These are phyloP conservation scores for Adansonia grandidieri DNA, from an alignment of 441 rosid species.

Conservation along the genomic window DNA sequence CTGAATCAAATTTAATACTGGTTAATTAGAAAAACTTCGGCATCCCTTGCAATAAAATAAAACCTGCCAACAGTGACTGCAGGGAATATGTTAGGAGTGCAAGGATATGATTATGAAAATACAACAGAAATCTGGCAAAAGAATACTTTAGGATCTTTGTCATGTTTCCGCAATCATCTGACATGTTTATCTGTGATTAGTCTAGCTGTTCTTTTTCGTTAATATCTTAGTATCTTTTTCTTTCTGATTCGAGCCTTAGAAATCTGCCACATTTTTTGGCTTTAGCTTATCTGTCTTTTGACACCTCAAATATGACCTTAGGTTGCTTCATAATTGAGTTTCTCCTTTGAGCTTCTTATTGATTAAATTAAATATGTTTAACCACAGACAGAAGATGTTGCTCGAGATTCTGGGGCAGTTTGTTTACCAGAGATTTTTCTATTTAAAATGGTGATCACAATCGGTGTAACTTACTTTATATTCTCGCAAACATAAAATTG, in stretches of 20 bases:
- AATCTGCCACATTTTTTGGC: neutral
- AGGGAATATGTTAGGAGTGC: neutral
- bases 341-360: constrained; percentile 10
- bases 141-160: neutral
- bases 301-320: neutral
- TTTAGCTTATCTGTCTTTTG: neutral
- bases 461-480: constrained; percentile 16
- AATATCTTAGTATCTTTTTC: neutral
- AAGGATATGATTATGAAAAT: constrained; percentile 1
- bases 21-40: neutral
- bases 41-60: neutral
- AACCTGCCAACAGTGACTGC: neutral
- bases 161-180: neutral
- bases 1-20: neutral
- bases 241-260: neutral
- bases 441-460: constrained; percentile 66
- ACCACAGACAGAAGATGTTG: constrained; percentile 77
- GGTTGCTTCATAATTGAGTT: neutral
- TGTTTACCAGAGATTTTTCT: constrained; percentile 89
- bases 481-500: neutral
- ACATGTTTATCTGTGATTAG: neutral
- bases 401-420: constrained; percentile 76
- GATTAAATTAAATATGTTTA: neutral
- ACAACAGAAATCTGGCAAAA: neutral
- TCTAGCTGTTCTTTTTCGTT: neutral